A percentile compares a stretch with the other conserved stretches of the same genome.
These are phyloP conservation scores for Fusarium euwallaceae DNA, from an alignment of 2,329 filamentous ascomycete genomes.

Conservation along the genomic window DNA sequence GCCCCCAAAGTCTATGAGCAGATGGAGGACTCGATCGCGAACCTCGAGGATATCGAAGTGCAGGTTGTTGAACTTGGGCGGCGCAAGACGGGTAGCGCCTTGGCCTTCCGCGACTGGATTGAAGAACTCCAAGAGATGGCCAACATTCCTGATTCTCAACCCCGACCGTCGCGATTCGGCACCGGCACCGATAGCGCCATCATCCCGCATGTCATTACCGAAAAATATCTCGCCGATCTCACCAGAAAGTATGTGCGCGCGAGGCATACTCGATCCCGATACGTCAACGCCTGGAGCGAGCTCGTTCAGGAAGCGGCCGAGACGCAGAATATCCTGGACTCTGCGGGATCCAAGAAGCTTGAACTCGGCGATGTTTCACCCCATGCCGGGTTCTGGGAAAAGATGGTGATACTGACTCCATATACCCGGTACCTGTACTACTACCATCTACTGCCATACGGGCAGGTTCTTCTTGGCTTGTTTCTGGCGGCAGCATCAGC, in stretches of 20 bases:
- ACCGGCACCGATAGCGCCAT: conserved; percentile 59
- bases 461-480: conserved; percentile 74
- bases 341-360: conserved; percentile 82
- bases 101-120: conserved; percentile 91
- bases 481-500: conserved; percentile 81
- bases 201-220: conserved; percentile 87
- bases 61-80: conserved; percentile 84
- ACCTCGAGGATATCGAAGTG: conserved; percentile 83
- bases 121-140: conserved; percentile 89
- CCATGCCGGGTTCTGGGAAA: conserved; percentile 66
- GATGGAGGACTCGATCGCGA: conserved; percentile 85
- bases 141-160: conserved; percentile 73
- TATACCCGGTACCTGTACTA: conserved; percentile 85
- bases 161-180: conserved; percentile 57
- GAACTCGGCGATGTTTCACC: conserved; percentile 76
- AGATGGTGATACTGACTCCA: conserved; percentile 77
- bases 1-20: conserved; percentile 89
- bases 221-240: conserved; percentile 91
- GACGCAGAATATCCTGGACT: conserved; percentile 86
- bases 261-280: conserved; percentile 85
- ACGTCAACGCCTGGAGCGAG: conserved; percentile 86
- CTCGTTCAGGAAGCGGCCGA: conserved; percentile 81
- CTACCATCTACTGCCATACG: conserved; percentile 78
- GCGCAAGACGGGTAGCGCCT: conserved; percentile 82
- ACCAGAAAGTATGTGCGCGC: conserved; percentile 86